These are phyloP conservation scores for Saccharomyces hybrid DNA, from an alignment of 1,139 yeast genomes.

Conservation along the genomic window DNA sequence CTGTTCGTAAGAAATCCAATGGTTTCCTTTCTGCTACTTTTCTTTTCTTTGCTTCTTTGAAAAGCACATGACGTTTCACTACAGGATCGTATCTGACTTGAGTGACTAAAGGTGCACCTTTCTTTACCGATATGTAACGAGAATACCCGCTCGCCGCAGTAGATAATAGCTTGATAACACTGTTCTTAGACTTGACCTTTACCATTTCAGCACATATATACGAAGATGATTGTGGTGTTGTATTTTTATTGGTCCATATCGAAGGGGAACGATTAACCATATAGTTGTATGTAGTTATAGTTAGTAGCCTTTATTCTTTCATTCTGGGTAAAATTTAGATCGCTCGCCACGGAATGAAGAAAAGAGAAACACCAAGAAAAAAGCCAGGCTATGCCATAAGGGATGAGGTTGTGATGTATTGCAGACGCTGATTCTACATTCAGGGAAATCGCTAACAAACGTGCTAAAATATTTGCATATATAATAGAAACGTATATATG, in stretches of 20 bases:
- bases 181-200: conserved; percentile 43
- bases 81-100: conserved; percentile 85
- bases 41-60: conserved; percentile 82
- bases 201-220: conserved; percentile 18
- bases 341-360: not conserved
- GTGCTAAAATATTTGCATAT: not conserved
- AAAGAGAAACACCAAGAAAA: not conserved
- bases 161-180: conserved; percentile 62
- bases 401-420: not conserved
- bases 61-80: conserved; percentile 77
- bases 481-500: not conserved
- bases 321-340: not conserved
- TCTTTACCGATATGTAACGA: conserved; percentile 72
- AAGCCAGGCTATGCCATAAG: not conserved
- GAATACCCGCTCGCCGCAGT: conserved; percentile 83
- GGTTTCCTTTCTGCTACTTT: conserved; percentile 60
- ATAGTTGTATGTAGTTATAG: not conserved
- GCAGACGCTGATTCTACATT: not conserved
- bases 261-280: not conserved
- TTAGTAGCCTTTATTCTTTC: too few relatives aligned
- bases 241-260: not conserved
- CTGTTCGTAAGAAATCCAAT: conserved; percentile 51
- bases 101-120: conserved; percentile 69
- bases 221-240: not conserved
- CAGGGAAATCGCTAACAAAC: not conserved